A percentile compares a stretch with the other conserved stretches of the same genome.
Conservation (phyloP, 169 alveolate genomes). For the Cryptosporidium canis region DNA sequence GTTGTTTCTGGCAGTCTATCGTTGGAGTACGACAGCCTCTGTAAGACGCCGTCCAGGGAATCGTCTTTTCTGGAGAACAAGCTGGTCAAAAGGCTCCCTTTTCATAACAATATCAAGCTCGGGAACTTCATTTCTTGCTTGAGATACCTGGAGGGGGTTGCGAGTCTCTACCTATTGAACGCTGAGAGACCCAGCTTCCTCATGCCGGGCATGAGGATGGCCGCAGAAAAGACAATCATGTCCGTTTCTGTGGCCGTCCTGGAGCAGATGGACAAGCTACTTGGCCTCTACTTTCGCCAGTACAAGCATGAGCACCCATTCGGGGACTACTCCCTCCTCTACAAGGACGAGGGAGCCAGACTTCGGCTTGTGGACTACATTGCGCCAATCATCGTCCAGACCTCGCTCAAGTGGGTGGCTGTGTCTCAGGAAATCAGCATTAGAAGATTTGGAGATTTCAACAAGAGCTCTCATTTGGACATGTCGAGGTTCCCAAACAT, state of each 20-base stretch:
- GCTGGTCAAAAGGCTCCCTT: not conserved
- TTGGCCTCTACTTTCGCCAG: not conserved
- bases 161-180: not conserved
- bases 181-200: conserved; percentile 30
- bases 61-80: not conserved
- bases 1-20: not conserved
- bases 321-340: not conserved
- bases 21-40: not conserved
- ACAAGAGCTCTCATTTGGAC: not conserved
- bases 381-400: conserved; percentile 13
- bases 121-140: conserved; percentile 16
- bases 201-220: not conserved
- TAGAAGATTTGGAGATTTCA: not conserved
- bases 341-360: not conserved
- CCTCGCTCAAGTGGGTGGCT: conserved; percentile 27
- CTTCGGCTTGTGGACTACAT: not conserved
- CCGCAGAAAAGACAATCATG: not conserved
- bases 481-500: conserved; percentile 7
- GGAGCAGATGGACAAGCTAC: conserved; percentile 1
- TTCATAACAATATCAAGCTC: not conserved
- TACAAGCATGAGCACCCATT: not conserved
- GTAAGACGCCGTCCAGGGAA: too few species aligned
- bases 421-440: conserved; percentile 14
- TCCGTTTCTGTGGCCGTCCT: not conserved
- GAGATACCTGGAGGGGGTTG: conserved; percentile 11